A percentile compares a stretch with the other conserved stretches of the same genome.
Conservation (phyloP, 179 eudicot species). For the Beta macrorhiza region DNA sequence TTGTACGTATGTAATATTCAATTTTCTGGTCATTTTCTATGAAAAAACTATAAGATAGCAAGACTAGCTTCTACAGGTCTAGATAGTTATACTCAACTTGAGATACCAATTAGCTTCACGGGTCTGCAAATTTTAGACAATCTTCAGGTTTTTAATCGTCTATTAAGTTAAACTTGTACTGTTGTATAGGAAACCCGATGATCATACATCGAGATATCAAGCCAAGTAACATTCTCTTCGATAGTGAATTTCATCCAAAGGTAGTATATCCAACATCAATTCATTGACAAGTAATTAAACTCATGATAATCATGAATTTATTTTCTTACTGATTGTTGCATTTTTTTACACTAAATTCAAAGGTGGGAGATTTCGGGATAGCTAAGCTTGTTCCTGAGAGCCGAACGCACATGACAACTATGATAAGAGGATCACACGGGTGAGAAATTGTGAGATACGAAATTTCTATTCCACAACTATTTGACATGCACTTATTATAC, state of each 20-base stretch:
- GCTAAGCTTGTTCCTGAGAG: not conserved
- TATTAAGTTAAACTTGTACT: not conserved
- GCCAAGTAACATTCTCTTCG: slow-evolving; percentile 12
- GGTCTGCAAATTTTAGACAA: too few relatives aligned
- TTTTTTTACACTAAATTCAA: not conserved
- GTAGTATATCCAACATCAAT: not conserved
- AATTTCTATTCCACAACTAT: too few relatives aligned
- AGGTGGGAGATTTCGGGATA: slow-evolving; percentile 17
- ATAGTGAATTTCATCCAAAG: slow-evolving; percentile 4
- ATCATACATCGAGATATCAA: slow-evolving; percentile 20
- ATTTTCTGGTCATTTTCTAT: too few relatives aligned
- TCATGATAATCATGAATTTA: not conserved
- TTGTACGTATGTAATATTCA: too few relatives aligned
- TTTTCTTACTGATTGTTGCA: not conserved
- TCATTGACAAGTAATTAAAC: not conserved
- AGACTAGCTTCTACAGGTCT: too few relatives aligned
- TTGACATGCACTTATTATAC: too few relatives aligned
- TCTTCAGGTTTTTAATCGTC: too few relatives aligned
- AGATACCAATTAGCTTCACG: too few relatives aligned
- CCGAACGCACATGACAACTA: slow-evolving; percentile 9
- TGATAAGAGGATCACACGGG: slow-evolving; percentile 5
- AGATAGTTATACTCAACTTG: too few relatives aligned
- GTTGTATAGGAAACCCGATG: not conserved
- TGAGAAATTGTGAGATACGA: not conserved
- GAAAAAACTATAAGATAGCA: too few relatives aligned